phyloP scores from a whole-genome alignment of 2,329 filamentous ascomycete genomes.

The Fusarium pseudoanthophilum region DNA sequence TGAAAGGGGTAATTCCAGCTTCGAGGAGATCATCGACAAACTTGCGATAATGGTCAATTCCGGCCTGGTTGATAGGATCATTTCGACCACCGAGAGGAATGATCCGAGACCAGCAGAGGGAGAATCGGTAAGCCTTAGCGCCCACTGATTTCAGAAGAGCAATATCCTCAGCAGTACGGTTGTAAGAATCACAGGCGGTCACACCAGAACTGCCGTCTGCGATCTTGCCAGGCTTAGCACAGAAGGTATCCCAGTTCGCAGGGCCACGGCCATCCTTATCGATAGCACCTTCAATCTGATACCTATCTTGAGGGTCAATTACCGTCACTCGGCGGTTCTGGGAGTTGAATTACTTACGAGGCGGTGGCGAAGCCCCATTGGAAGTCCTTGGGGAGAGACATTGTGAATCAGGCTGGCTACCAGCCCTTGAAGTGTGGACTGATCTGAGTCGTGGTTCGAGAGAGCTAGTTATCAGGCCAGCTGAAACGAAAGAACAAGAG shows the following conservation, averaged over 20 bases:
- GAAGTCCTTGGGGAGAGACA: constrained; percentile 73
- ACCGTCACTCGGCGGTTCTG: constrained; percentile 21
- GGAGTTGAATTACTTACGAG: constrained; percentile 60
- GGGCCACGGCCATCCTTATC: constrained; percentile 81
- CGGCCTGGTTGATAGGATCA: constrained; percentile 82
- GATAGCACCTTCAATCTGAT: constrained; percentile 85
- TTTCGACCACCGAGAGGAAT: constrained; percentile 86
- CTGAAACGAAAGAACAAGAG: constrained; percentile 7
- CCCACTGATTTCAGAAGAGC: constrained; percentile 78
- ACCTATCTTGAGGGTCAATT: constrained; percentile 62
- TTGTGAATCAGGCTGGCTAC: constrained; percentile 6
- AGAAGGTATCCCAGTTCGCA: constrained; percentile 93
- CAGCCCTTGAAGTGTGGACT: constrained; percentile 3
- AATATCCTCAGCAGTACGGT: constrained; percentile 81
- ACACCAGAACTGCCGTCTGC: constrained; percentile 80
- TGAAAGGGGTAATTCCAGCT: constrained; percentile 80
- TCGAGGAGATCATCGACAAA: constrained; percentile 82
- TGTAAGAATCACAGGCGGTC: constrained; percentile 87
- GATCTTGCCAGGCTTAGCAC: constrained; percentile 82
- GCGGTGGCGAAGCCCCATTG: constrained; percentile 85
- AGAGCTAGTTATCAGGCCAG: constrained; percentile 5
- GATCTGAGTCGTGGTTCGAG: neutral
- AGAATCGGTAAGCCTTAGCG: constrained; percentile 83
- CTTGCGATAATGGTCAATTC: constrained; percentile 80
- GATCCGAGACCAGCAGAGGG: constrained; percentile 84